A percentile compares a stretch with the other conserved stretches of the same genome.
phyloP scores from a whole-genome alignment of 2,329 filamentous ascomycete genomes.

The Pseudogymnoascus sp. region DNA sequence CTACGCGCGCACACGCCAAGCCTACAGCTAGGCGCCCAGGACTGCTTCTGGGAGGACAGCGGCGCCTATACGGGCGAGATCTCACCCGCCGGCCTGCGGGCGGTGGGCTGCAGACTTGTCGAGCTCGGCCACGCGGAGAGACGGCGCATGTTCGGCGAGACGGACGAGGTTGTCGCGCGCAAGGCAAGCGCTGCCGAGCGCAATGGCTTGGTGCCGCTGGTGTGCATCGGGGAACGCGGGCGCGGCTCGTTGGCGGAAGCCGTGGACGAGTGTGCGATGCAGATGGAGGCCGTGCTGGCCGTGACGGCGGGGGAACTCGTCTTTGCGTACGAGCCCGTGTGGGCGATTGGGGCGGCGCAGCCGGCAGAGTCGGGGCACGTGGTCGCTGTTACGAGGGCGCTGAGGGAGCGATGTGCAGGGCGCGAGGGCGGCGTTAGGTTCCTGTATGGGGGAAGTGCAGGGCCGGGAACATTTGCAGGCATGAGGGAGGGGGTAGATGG shows the following conservation, averaged over 20 bases:
- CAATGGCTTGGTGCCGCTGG: constrained; percentile 67
- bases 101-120: constrained; percentile 64
- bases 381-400: constrained; percentile 44
- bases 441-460: constrained; percentile 77
- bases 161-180: constrained; percentile 56
- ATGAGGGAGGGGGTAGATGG: constrained; percentile 68
- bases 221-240: constrained; percentile 71
- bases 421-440: constrained; percentile 57
- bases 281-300: constrained; percentile 57
- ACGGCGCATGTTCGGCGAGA: constrained; percentile 64
- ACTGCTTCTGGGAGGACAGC: constrained; percentile 61
- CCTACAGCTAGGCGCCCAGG: constrained; percentile 67
- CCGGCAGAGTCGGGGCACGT: constrained; percentile 70
- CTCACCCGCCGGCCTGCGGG: constrained; percentile 58
- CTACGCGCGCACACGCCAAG: constrained; percentile 38
- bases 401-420: constrained; percentile 41
- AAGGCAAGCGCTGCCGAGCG: constrained; percentile 64
- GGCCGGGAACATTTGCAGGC: constrained; percentile 65
- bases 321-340: constrained; percentile 81
- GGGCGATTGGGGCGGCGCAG: constrained; percentile 72
- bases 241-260: constrained; percentile 46
- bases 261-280: constrained; percentile 56
- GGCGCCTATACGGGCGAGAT: constrained; percentile 76
- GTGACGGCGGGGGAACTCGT: constrained; percentile 62
- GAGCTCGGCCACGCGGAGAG: constrained; percentile 79